Base-by-base conservation (phyloP, 345 rosid species). In the Kandelia obovata region DNA sequence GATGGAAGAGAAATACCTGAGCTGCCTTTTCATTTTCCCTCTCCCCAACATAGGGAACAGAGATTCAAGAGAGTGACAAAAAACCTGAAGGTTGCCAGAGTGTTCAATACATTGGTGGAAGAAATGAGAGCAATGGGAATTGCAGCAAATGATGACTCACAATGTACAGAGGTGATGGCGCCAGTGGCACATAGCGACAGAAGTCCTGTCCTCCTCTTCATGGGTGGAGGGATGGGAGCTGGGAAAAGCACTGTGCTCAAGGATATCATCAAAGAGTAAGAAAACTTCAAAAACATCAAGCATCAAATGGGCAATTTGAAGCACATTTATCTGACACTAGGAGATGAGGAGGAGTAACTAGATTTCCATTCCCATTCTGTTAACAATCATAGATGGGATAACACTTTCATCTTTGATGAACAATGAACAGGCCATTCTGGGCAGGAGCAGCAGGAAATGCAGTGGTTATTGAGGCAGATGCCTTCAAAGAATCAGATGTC, bases 211-310 rank as follows among this genome's bases (percentile, higher is more conserved):
- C 88, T 95, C 66, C 83, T 95, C 62, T 80, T 95, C 64, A 92
- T 95, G 99, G 99, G 99, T 6, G 99, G 99, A 4, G 99, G 99
- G 10, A 92, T 92, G 97, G 99, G 99, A 0, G 97, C 94, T 7
- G 99, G 99, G 61, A 95, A 92, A 69, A 95, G 97, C 82, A 95
- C 97, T 21, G 94, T 88, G 74, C 98, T 95, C 73, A 88, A 89
- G 80, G 86, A 87, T 60, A 86, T 95, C 56, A 82, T 83, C 74
- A 82, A 85, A 78, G 96, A 88, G 98, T 94, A 83, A 58, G 32
- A 46, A 11, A 17, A 25, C 15, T n/a, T 34, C 9, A 34, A 34
- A 34, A 27, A 16, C 52, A 37, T 53, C n/a, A 7, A 55, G 28
- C 17, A 56, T 7, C 58, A 10, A 20, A 21, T 25, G 10, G 49